Percentiles rank a stretch among this genome's conserved stretches.
Evolutionary conservation across 2,329 filamentous ascomycete species (phyloP).

Genomic region (Aspergillus arachidicola): DNA sequence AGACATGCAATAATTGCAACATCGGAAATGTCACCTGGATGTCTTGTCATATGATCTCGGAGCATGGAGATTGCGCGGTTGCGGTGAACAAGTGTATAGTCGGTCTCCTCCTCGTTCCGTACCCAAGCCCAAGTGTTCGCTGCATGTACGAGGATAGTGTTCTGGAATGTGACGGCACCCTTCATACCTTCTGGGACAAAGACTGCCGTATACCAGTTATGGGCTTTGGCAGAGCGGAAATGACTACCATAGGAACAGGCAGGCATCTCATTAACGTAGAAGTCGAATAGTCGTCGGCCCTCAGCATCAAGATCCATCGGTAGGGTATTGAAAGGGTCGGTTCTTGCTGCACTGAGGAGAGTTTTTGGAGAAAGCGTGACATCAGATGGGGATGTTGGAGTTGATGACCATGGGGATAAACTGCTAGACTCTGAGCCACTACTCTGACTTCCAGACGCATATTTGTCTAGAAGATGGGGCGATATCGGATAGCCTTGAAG

Average conservation of each 20-base stretch:
- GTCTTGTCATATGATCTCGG: constrained; percentile 32
- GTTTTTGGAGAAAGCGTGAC: constrained; percentile 31
- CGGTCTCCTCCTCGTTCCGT: constrained; percentile 35
- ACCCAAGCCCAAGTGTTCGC: constrained; percentile 44
- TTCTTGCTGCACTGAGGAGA: constrained; percentile 39
- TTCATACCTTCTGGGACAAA: constrained; percentile 47
- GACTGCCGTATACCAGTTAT: constrained; percentile 43
- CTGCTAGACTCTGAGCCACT: constrained; percentile 15
- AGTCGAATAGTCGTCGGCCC: constrained; percentile 40
- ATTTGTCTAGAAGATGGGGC: constrained; percentile 1
- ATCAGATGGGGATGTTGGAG: constrained; percentile 20
- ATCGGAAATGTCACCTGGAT: constrained; percentile 39
- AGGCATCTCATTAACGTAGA: constrained; percentile 45
- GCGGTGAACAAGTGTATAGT: constrained; percentile 34
- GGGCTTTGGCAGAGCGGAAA: constrained; percentile 34
- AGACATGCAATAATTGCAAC: constrained; percentile 43
- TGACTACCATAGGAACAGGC: constrained; percentile 43
- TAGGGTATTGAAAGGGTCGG: constrained; percentile 41
- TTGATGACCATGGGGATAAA: constrained; percentile 18
- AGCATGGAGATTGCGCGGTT: constrained; percentile 38
- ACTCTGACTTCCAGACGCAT: constrained; percentile 11
- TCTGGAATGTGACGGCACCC: constrained; percentile 40
- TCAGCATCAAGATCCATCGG: constrained; percentile 36
- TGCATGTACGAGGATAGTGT: constrained; percentile 42
- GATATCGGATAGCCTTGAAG: not conserved